Conservation (phyloP, 768 basidiomycete species). For the Lentinula detonsa region DNA sequence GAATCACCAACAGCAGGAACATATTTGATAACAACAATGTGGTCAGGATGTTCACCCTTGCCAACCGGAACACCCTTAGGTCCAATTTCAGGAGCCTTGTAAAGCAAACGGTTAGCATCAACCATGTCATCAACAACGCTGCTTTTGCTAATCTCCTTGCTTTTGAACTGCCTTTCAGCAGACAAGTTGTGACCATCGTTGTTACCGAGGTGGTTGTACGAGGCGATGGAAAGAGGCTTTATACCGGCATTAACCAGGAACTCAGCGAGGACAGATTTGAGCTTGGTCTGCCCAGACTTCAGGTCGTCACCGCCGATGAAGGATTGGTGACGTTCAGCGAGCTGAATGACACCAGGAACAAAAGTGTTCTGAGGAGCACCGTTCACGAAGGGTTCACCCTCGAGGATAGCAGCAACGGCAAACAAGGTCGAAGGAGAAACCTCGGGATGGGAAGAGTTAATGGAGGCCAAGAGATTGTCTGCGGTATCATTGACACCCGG, state of each 20-base stretch:
- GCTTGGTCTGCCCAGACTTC: slow-evolving; percentile 96
- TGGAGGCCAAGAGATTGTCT: slow-evolving; percentile 75
- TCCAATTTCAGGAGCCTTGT: slow-evolving; percentile 68
- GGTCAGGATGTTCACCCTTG: slow-evolving; percentile 97
- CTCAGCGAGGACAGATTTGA: slow-evolving; percentile 95
- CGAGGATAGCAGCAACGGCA: slow-evolving; percentile 92
- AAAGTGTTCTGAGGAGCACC: slow-evolving; percentile 99
- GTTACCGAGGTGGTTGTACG: slow-evolving; percentile 98
- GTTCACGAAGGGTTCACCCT: slow-evolving; percentile 93
- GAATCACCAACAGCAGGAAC: slow-evolving; percentile 95
- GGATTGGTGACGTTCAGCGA: slow-evolving; percentile 82
- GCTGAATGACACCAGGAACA: slow-evolving; percentile 89
- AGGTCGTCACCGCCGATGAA: slow-evolving; percentile 99
- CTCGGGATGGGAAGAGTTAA: slow-evolving; percentile 82
- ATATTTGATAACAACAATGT: slow-evolving; percentile 96
- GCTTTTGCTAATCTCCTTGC: slow-evolving; percentile 98
- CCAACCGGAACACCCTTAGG: slow-evolving; percentile 39
- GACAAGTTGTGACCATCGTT: slow-evolving; percentile 94
- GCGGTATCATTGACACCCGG: slow-evolving; percentile 94
- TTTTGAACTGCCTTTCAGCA: slow-evolving; percentile 90
- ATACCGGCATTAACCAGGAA: slow-evolving; percentile 99
- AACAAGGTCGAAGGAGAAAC: slow-evolving; percentile 97
- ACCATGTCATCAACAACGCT: slow-evolving; percentile 99
- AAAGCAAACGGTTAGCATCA: slow-evolving; percentile 80
- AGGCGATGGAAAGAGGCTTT: slow-evolving; percentile 94